A percentile compares a stretch with the other conserved stretches of the same genome.
Evolutionary conservation across 83 land plant species (phyloP).

Genomic region (Larix sibirica): DNA sequence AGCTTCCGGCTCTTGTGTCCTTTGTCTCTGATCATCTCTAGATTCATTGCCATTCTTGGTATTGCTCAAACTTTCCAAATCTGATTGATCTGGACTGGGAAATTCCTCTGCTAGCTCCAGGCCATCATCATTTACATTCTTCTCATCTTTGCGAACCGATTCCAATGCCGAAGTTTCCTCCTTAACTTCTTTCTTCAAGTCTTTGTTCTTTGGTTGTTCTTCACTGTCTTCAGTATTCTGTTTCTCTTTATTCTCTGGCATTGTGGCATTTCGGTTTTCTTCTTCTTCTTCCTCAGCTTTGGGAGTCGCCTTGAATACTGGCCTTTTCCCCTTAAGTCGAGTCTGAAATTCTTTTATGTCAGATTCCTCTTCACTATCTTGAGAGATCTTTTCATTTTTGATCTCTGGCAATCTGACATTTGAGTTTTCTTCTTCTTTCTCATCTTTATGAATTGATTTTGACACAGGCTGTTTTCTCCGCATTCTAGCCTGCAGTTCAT

Average conservation of each 20-base stretch:
- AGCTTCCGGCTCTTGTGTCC: neutral
- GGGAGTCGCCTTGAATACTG: constrained; percentile 3
- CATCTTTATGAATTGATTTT: constrained; percentile 4
- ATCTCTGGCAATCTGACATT: neutral
- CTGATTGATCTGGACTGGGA: constrained; percentile 5
- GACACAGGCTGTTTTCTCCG: neutral
- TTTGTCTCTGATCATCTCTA: neutral
- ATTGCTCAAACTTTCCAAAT: neutral
- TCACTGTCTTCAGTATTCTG: neutral
- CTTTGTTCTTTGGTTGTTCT: neutral
- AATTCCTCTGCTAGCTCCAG: constrained; percentile 19
- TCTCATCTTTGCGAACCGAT: neutral
- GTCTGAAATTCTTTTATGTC: neutral
- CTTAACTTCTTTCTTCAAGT: neutral
- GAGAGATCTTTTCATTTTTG: neutral
- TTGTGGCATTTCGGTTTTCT: neutral
- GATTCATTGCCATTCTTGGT: neutral
- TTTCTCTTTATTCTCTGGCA: constrained; percentile 3
- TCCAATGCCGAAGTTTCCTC: neutral
- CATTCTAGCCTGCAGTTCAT: too few species aligned
- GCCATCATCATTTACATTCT: constrained; percentile 17
- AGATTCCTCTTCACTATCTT: neutral
- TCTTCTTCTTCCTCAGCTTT: constrained; percentile 9
- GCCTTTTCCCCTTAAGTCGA: neutral
- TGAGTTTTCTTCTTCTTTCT: neutral